Base-by-base conservation (phyloP, 2,329 filamentous ascomycete species). In the Colletotrichum viniferum region DNA sequence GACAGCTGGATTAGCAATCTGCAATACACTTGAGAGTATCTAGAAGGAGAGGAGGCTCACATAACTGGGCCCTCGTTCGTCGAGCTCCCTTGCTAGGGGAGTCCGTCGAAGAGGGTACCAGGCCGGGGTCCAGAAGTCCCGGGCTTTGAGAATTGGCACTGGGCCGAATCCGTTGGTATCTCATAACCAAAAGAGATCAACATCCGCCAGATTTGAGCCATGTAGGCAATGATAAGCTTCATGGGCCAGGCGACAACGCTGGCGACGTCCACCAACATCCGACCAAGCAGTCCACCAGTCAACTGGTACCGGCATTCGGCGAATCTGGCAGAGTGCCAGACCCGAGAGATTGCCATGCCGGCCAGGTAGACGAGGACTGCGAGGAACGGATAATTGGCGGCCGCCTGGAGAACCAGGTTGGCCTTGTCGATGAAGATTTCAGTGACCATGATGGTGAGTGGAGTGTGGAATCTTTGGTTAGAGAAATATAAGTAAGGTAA, bases 61-160 rank as follows among this genome's bases (percentile, higher is more conserved):
- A 71, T 74, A 71, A 66, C 68, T 61, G 52, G 61, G 12, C 43
- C 16, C 38, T 14, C 52, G 18, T 18, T 26, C 48, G 52, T 38
- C 32, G 12, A 18, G 52, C 64, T 32, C 72, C 61, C 32, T n/a
- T 55, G 28, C 72, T 74, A 74, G 61, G 61, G 16, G 26, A 60
- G 21, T 48, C 9, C 60, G 30, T 24, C 55, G 26, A 26, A 60
- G 68, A 34, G 26, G 13, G 13, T 30, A 10, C 61, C 72, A 71
- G 72, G 72, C 72, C 68, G 63, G 72, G 72, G 63, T 63, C 68
- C 72, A 71, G 61, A 36, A 56, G 18, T 71, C 68, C 68, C 48
- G 68, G 72, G 72, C 72, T 71, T 71, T 36, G n/a, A 3, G 10
- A 13, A 52, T 21, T n/a, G 24, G 55, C 48, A 43, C 12, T 38